These are phyloP conservation scores for Boletus smithii DNA, from an alignment of 1,284 basidiomycete species.

Conservation along the genomic window DNA sequence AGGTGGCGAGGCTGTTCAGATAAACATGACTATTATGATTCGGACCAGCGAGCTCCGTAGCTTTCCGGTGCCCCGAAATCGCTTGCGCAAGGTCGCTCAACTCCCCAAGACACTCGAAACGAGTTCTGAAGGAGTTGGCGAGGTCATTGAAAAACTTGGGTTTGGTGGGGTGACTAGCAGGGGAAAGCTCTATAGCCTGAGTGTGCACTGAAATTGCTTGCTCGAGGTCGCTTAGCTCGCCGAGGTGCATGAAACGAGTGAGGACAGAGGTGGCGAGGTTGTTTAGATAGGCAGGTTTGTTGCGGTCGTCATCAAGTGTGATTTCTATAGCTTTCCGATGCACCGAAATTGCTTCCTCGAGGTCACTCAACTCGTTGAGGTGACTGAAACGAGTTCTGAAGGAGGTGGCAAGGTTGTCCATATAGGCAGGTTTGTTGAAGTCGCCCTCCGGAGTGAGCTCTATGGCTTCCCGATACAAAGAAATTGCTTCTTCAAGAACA, in stretches of 20 bases:
- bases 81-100: too few relatives aligned
- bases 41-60: too few relatives aligned
- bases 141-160: too few relatives aligned
- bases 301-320: neutral
- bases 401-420: neutral
- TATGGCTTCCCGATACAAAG: neutral
- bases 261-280: neutral
- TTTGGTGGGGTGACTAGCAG: too few relatives aligned
- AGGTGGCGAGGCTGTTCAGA: too few relatives aligned
- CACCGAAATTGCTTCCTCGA: neutral
- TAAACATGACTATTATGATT: too few relatives aligned
- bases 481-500: neutral
- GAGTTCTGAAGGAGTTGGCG: too few relatives aligned
- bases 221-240: neutral
- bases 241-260: neutral
- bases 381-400: neutral
- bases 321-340: neutral
- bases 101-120: too few relatives aligned
- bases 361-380: neutral
- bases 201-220: neutral
- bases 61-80: too few relatives aligned
- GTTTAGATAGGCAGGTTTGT: neutral
- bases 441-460: too few relatives aligned
- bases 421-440: neutral
- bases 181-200: too few relatives aligned